These are phyloP conservation scores for Vitis cinerea DNA, from an alignment of 164 flowering plant species.

Conservation along the genomic window DNA sequence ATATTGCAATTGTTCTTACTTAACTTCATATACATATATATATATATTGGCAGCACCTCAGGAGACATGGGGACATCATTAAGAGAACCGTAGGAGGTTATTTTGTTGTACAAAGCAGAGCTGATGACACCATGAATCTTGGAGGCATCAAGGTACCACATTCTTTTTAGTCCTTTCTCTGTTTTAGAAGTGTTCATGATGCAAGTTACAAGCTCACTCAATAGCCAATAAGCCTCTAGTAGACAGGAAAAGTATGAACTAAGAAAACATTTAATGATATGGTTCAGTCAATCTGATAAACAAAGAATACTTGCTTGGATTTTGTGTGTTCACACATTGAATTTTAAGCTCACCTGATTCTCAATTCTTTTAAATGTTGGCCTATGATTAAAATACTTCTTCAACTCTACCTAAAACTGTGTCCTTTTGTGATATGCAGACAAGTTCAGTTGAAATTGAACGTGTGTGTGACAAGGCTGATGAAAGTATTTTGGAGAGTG, in stretches of 20 bases:
- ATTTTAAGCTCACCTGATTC: no score
- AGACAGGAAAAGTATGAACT: no score
- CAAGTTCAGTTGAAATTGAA: conserved; percentile 91
- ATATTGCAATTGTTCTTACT: no score
- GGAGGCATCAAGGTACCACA: conserved; percentile 89
- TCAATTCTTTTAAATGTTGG: neutral
- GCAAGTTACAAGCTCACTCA: neutral
- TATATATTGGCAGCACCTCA: conserved; percentile 52
- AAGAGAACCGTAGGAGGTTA: conserved; percentile 80
- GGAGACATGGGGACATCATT: conserved; percentile 91
- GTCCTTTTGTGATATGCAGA: conserved; percentile 42
- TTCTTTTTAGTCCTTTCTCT: neutral
- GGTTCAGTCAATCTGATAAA: no score
- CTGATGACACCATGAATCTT: conserved; percentile 99
- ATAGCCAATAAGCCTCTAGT: no score
- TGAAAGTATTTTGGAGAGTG: conserved; percentile 70
- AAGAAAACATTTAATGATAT: no score
- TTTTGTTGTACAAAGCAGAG: conserved; percentile 74
- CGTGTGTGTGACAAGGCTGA: conserved; percentile 79
- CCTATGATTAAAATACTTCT: no score
- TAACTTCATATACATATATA: neutral
- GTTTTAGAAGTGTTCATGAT: neutral
- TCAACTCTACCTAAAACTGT: no score
- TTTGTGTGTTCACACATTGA: neutral
- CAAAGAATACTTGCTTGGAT: neutral